Evolutionary conservation across 2,329 filamentous ascomycete species (phyloP).

Genomic region (Cercospora zeae-maydis): DNA sequence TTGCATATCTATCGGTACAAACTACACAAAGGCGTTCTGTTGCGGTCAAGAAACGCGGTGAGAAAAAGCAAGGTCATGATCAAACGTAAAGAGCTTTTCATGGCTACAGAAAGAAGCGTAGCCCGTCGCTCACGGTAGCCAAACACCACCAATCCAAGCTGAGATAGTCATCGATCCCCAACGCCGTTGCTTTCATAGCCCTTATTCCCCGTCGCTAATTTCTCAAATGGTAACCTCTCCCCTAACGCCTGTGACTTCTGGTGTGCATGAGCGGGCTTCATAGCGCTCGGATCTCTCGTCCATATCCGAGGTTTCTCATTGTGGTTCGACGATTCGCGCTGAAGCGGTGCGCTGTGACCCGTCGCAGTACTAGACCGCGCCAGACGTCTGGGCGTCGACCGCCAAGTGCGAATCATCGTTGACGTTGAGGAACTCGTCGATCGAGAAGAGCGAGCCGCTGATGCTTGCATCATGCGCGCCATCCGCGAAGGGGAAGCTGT

Average conservation of each 20-base stretch:
- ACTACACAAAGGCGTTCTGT: too few relatives aligned
- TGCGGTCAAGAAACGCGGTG: too few relatives aligned
- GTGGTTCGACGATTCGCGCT: neutral
- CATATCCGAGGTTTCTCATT: neutral
- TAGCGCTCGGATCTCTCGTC: neutral
- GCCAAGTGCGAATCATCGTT: constrained; percentile 40
- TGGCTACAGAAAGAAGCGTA: neutral
- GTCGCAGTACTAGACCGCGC: constrained; percentile 48
- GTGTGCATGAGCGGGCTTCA: neutral
- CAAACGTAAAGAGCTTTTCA: constrained; percentile 2
- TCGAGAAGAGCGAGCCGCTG: constrained; percentile 35
- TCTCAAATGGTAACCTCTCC: neutral
- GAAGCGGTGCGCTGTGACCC: constrained; percentile 41
- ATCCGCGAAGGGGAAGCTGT: constrained; percentile 38
- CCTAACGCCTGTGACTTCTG: constrained; percentile 6
- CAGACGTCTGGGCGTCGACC: constrained; percentile 40
- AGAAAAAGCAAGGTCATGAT: neutral
- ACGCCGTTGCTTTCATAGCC: constrained; percentile 12
- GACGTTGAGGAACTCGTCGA: constrained; percentile 42
- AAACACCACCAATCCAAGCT: neutral
- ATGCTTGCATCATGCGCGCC: constrained; percentile 35
- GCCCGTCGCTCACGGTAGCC: neutral
- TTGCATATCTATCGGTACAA: too few relatives aligned
- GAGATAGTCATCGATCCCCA: constrained; percentile 3
- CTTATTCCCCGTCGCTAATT: constrained; percentile 11